Conservation (phyloP, 148 eudicot species). For the Cornus florida region DNA sequence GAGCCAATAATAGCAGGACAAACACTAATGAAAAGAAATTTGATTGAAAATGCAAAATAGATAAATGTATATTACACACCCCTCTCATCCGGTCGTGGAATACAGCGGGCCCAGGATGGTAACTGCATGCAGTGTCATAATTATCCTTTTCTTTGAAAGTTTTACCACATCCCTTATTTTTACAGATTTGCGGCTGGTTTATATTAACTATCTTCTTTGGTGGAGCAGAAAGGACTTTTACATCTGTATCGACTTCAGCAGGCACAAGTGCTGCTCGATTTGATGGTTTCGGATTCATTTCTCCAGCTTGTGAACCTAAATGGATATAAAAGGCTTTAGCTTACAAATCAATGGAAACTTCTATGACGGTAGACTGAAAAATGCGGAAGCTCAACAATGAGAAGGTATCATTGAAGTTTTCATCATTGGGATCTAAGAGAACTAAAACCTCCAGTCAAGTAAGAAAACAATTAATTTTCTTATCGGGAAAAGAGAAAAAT, state of each 20-base stretch:
- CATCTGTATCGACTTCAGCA: slow-evolving; percentile 24
- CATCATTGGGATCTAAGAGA: neutral
- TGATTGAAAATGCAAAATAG: no score
- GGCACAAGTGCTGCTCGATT: slow-evolving; percentile 15
- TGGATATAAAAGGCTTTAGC: neutral
- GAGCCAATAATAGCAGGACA: neutral
- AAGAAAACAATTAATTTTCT: no score
- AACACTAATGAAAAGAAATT: no score
- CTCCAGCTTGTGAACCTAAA: slow-evolving; percentile 62
- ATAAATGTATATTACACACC: slow-evolving; percentile 43
- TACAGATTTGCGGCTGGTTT: slow-evolving; percentile 80
- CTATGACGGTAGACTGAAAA: neutral
- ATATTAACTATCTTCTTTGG: slow-evolving; percentile 48
- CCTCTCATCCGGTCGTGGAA: slow-evolving; percentile 93
- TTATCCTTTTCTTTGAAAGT: slow-evolving; percentile 81
- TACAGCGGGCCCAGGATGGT: slow-evolving; percentile 92
- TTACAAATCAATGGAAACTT: neutral
- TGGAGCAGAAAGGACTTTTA: slow-evolving; percentile 35
- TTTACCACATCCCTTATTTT: slow-evolving; percentile 85
- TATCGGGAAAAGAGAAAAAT: no score
- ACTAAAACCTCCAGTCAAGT: neutral
- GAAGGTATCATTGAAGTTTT: neutral
- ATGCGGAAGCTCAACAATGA: neutral
- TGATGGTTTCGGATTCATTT: slow-evolving; percentile 39
- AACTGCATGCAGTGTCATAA: slow-evolving; percentile 76